Evolutionary conservation across 306 rosid species (phyloP).

Genomic region (Medicago truncatula): DNA sequence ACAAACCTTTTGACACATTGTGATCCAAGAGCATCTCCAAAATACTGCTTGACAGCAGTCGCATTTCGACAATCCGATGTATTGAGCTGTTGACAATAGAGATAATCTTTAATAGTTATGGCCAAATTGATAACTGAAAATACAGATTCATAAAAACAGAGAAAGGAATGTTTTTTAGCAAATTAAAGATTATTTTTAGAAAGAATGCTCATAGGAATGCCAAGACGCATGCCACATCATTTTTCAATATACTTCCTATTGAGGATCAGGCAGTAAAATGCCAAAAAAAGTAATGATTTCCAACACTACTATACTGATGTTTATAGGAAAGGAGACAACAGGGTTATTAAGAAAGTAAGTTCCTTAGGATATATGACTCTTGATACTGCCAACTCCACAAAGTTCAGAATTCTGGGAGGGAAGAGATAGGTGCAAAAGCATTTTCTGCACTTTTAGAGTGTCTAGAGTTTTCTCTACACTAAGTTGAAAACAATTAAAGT

Average conservation of each 20-base stretch:
- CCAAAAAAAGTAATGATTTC: too few species aligned
- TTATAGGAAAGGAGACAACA: background rate
- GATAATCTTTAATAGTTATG: slow-evolving; percentile 21
- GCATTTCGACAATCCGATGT: slow-evolving; percentile 82
- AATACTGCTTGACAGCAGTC: slow-evolving; percentile 65
- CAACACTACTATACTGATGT: too few species aligned
- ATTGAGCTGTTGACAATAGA: slow-evolving; percentile 61
- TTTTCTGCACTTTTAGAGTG: background rate
- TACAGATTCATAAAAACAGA: slow-evolving; percentile 22
- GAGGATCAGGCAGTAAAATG: slow-evolving; percentile 13
- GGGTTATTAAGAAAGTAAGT: slow-evolving; percentile 21
- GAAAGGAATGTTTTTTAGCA: slow-evolving; percentile 20
- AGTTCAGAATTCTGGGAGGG: background rate
- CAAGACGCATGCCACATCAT: slow-evolving; percentile 5
- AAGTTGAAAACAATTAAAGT: background rate
- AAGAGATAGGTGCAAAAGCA: slow-evolving; percentile 1
- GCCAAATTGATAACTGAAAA: slow-evolving; percentile 10
- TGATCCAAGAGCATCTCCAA: slow-evolving; percentile 75
- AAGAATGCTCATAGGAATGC: slow-evolving; percentile 15
- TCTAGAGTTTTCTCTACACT: background rate
- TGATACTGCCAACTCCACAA: background rate
- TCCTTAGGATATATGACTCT: background rate
- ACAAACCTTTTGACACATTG: slow-evolving; percentile 64
- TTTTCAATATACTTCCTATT: slow-evolving; percentile 11
- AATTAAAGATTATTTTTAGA: slow-evolving; percentile 7